Evolutionary conservation across 768 basidiomycete species (phyloP).

Genomic region (Collybiopsis luxurians): DNA sequence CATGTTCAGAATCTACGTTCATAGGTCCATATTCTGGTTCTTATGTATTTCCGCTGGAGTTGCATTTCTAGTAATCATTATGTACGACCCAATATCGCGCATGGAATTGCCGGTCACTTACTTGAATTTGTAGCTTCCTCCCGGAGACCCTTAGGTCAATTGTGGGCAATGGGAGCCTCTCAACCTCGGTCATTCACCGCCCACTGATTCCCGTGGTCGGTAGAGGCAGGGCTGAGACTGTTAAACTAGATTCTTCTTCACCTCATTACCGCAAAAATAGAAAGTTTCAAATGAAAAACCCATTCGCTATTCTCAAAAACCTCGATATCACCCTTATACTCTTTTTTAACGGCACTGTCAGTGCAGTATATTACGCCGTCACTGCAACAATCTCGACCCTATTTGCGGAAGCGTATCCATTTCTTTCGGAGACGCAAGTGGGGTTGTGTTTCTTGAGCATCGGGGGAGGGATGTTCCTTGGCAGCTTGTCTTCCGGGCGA

Average conservation of each 20-base stretch:
- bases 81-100: too few relatives aligned
- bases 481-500: constrained; percentile 40
- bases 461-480: constrained; percentile 49
- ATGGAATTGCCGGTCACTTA: too few relatives aligned
- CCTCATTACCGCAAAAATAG: constrained; percentile 22
- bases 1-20: neutral
- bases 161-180: constrained; percentile 51
- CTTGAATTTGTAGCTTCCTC: constrained; percentile 38
- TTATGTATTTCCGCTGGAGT: constrained; percentile 44
- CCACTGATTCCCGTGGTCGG: constrained; percentile 52
- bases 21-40: constrained; percentile 63
- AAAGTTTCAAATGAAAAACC: constrained; percentile 30
- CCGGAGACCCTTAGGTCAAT: constrained; percentile 54
- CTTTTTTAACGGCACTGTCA: constrained; percentile 29
- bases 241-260: neutral
- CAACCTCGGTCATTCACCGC: constrained; percentile 44
- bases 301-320: constrained; percentile 32
- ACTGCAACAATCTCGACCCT: constrained; percentile 41
- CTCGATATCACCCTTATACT: constrained; percentile 36
- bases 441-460: constrained; percentile 60
- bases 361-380: constrained; percentile 38
- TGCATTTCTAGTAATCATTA: constrained; percentile 44
- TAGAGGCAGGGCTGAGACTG: constrained; percentile 33
- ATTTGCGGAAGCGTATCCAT: constrained; percentile 40
- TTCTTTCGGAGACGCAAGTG: constrained; percentile 40